Evolutionary conservation across 192 early-diverging fungal genomes (phyloP), one percentile per base, ranked within the genome.

Genomic region (Dissophora globulifera): DNA sequence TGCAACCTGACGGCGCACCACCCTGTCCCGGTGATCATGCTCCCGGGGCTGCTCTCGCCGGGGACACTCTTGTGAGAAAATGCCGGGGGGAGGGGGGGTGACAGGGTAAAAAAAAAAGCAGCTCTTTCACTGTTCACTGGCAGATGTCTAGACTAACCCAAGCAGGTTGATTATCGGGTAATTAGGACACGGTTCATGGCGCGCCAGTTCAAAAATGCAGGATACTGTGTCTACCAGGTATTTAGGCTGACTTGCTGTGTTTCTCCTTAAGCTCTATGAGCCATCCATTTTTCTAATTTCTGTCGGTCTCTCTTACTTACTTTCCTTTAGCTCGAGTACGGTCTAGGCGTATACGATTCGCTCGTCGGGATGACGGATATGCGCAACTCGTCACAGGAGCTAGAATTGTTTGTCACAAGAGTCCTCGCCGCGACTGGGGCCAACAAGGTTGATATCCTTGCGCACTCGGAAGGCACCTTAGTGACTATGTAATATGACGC

Each of bases 171-270:
- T 19, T 47, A 47, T 0, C 16, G 29, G 30, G 30, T 33, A 8
- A 13, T 15, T 54, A 61, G 59, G 20, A 61, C 59, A 3, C 59
- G 47, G 15, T 61, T 50, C 23, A 40, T 61, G 59, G 59, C 47
- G 1, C 59, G 47, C 17, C 59, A 47, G 20, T 50, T 48, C 19
- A 26, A 23, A 4, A 47, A 50, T 19, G 59, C 59, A 4, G 59
- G 59, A 50, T 61, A 61, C 30, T 61, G 59, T 26, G 59, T 61
- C 3, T 61, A 61, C 13, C 59, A 61, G 59, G 59, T 22, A 61
- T 25, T n/a, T 8, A 54, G 6, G 35, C 7, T 9, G 35, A 38
- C 13, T 38, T 38, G 6, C 13, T 38, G 35, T 38, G 13, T 9
- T 38, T 38, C 13, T 38, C 6, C 6, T 13, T 38, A 9, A 38